Evolutionary conservation across 2,329 filamentous ascomycete genomes (phyloP).

Genomic region (Ascochyta clinopodiicola): DNA sequence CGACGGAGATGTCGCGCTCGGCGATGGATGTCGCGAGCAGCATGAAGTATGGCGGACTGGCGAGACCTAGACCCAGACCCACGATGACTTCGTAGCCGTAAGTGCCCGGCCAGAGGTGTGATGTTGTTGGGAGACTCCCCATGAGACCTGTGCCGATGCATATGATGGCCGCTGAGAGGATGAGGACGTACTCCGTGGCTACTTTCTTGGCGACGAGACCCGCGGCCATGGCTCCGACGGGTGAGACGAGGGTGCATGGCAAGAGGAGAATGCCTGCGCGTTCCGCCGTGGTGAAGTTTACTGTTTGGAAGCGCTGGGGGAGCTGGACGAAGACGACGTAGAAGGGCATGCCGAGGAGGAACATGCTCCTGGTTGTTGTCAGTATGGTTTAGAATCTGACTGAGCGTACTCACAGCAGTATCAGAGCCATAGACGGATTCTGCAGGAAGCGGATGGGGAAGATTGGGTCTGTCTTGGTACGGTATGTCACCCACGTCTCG

Average conservation of each 20-base stretch:
- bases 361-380: conserved; percentile 24
- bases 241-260: conserved; percentile 34
- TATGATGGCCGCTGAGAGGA: conserved; percentile 27
- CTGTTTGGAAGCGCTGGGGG: conserved; percentile 43
- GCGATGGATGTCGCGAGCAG: conserved; percentile 31
- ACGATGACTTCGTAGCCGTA: conserved; percentile 41
- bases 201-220: conserved; percentile 29
- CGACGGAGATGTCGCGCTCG: conserved; percentile 36
- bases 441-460: conserved; percentile 38
- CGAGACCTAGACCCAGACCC: conserved; percentile 36
- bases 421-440: conserved; percentile 31
- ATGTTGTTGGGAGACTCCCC: conserved; percentile 32
- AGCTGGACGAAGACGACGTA: conserved; percentile 39
- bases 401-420: conserved; percentile 27
- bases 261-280: conserved; percentile 40
- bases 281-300: conserved; percentile 40
- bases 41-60: conserved; percentile 38
- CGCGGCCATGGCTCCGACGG: conserved; percentile 36
- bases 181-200: conserved; percentile 30
- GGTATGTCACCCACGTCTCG: conserved; percentile 37
- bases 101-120: conserved; percentile 24
- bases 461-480: conserved; percentile 33
- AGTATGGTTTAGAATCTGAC: not conserved
- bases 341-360: conserved; percentile 40
- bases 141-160: conserved; percentile 37